These are phyloP conservation scores for Calophaca sinica DNA, from an alignment of 306 rosid genomes.

Conservation along the genomic window DNA sequence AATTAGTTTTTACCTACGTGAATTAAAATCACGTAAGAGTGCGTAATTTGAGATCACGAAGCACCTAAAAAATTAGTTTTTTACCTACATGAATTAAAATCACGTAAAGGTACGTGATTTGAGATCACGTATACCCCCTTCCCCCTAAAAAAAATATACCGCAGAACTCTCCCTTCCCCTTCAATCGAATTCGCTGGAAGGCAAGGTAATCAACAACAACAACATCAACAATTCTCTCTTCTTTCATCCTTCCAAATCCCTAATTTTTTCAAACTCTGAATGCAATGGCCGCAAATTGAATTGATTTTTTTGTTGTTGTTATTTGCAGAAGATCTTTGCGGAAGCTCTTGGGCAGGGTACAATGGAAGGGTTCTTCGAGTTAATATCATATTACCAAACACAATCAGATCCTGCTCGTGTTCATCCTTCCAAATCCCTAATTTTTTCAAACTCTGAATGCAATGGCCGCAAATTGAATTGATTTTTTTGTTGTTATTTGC, in stretches of 20 bases:
- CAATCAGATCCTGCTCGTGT: slow-evolving; percentile 99
- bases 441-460: neutral
- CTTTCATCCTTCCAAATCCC: slow-evolving; percentile 22
- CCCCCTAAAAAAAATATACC: too few species aligned
- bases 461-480: neutral
- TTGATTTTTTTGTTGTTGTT: neutral
- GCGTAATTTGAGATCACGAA: too few species aligned
- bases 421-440: slow-evolving; percentile 30
- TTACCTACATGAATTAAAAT: too few species aligned
- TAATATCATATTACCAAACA: slow-evolving; percentile 86
- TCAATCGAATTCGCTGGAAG: slow-evolving; percentile 69
- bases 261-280: neutral
- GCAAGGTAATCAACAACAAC: slow-evolving; percentile 56
- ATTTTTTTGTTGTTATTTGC: slow-evolving; percentile 2
- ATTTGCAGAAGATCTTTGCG: slow-evolving; percentile 60
- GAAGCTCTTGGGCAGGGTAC: slow-evolving; percentile 79
- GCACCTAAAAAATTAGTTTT: too few species aligned
- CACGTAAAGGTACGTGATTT: too few species aligned
- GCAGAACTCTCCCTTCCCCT: slow-evolving; percentile 72
- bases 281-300: neutral
- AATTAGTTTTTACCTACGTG: too few species aligned
- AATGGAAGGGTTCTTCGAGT: slow-evolving; percentile 85
- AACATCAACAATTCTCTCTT: neutral
- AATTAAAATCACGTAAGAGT: too few species aligned
- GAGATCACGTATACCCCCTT: too few species aligned